Percentiles rank a stretch among this genome's conserved stretches.
Evolutionary conservation across 2,329 filamentous ascomycete species (phyloP).

Genomic region (Aspergillus aculeatus): DNA sequence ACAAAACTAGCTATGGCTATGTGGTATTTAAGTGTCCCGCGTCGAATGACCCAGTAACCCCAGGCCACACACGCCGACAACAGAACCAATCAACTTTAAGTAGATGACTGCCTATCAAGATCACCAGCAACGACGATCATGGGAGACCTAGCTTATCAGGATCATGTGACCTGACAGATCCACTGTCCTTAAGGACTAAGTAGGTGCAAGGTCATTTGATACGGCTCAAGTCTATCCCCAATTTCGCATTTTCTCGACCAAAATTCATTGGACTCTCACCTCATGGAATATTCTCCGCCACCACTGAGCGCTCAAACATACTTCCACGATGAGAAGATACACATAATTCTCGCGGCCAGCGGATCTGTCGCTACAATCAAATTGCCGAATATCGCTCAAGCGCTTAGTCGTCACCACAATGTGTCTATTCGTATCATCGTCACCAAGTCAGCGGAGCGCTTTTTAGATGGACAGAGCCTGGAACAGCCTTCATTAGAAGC

Average conservation of each 20-base stretch:
- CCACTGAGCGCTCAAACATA: conserved; percentile 19
- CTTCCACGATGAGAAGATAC: conserved; percentile 26
- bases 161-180: too few relatives aligned
- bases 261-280: neutral
- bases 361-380: conserved; percentile 90
- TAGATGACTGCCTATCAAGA: too few relatives aligned
- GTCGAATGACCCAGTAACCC: too few relatives aligned
- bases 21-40: too few relatives aligned
- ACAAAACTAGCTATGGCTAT: too few relatives aligned
- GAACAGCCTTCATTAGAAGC: conserved; percentile 72
- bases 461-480: conserved; percentile 70
- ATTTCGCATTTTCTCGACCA: neutral
- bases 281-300: conserved; percentile 3
- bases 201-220: too few relatives aligned
- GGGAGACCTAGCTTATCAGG: too few relatives aligned
- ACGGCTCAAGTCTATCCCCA: too few relatives aligned
- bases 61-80: too few relatives aligned
- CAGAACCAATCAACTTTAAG: neutral
- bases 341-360: conserved; percentile 59
- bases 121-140: too few relatives aligned
- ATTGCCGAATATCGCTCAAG: conserved; percentile 61
- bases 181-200: too few relatives aligned
- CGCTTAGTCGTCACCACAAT: conserved; percentile 43
- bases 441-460: conserved; percentile 69
- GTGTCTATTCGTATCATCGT: conserved; percentile 84